Evolutionary conservation across 257 asterid species (phyloP).

Genomic region (Solanum lignicaule): DNA sequence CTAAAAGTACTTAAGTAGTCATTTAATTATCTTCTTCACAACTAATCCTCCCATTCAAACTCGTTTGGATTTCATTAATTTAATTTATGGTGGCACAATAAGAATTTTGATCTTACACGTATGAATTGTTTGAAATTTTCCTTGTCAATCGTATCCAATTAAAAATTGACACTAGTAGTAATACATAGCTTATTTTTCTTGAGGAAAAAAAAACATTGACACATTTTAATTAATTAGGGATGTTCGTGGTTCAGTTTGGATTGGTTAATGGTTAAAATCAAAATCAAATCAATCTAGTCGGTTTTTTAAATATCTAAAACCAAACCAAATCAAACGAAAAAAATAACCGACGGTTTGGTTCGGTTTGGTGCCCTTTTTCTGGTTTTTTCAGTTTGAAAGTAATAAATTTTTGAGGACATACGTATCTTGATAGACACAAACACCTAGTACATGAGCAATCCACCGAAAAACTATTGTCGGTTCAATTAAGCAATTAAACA

Average conservation of each 20-base stretch:
- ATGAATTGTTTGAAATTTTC: neutral
- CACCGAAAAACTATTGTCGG: too few species aligned
- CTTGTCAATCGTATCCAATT: neutral
- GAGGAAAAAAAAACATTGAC: neutral
- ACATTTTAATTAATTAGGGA: neutral
- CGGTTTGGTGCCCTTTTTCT: too few species aligned
- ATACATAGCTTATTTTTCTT: neutral
- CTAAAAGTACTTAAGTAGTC: neutral
- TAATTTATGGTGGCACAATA: neutral
- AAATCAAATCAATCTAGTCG: rapidly evolving
- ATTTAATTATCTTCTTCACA: neutral
- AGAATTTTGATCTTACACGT: neutral
- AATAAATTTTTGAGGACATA: too few species aligned
- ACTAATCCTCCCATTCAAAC: neutral
- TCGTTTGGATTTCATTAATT: neutral
- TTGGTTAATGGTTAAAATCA: too few species aligned
- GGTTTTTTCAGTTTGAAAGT: too few species aligned
- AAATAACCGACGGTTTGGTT: too few species aligned
- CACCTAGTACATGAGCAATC: too few species aligned
- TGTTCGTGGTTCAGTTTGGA: too few species aligned
- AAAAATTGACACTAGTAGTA: neutral
- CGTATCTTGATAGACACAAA: too few species aligned
- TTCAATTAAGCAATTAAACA: too few species aligned
- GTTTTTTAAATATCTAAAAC: too few species aligned
- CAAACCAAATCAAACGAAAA: too few species aligned